Evolutionary conservation across 75 land plant species (phyloP).

Genomic region (Larix kaempferi): DNA sequence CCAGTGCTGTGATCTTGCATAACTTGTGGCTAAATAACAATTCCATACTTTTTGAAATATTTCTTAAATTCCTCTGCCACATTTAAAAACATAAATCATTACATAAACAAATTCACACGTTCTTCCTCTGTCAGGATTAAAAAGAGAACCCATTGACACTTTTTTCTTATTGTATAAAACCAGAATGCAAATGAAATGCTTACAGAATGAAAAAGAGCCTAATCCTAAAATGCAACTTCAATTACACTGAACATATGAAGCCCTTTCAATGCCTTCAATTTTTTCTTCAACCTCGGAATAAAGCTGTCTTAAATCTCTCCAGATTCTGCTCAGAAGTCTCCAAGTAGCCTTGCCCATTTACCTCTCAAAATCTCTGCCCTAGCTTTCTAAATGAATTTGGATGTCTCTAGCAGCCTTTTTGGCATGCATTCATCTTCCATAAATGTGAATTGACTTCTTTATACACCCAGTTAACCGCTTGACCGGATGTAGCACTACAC

Average conservation of each 20-base stretch:
- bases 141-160: not conserved
- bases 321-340: slow-evolving; percentile 93
- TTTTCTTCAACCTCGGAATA: slow-evolving; percentile 98
- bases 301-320: slow-evolving; percentile 77
- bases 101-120: too few species aligned
- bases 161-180: too few species aligned
- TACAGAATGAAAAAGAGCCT: too few species aligned
- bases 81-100: slow-evolving; percentile 5
- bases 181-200: not conserved
- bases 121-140: too few species aligned
- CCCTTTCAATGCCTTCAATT: slow-evolving; percentile 92
- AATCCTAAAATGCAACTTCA: too few species aligned
- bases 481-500: slow-evolving; percentile 99
- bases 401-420: slow-evolving; percentile 81
- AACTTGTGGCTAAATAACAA: slow-evolving; percentile 75
- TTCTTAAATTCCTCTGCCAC: slow-evolving; percentile 73
- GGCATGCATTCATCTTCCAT: slow-evolving; percentile 93
- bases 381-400: slow-evolving; percentile 98
- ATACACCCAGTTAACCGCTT: slow-evolving; percentile 99
- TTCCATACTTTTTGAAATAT: slow-evolving; percentile 70
- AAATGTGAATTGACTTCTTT: slow-evolving; percentile 96
- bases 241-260: not conserved
- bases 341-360: slow-evolving; percentile 99
- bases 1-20: slow-evolving; percentile 81
- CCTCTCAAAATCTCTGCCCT: slow-evolving; percentile 95